phyloP scores from a whole-genome alignment of 768 basidiomycete genomes.

The Gloeophyllum trabeum region DNA sequence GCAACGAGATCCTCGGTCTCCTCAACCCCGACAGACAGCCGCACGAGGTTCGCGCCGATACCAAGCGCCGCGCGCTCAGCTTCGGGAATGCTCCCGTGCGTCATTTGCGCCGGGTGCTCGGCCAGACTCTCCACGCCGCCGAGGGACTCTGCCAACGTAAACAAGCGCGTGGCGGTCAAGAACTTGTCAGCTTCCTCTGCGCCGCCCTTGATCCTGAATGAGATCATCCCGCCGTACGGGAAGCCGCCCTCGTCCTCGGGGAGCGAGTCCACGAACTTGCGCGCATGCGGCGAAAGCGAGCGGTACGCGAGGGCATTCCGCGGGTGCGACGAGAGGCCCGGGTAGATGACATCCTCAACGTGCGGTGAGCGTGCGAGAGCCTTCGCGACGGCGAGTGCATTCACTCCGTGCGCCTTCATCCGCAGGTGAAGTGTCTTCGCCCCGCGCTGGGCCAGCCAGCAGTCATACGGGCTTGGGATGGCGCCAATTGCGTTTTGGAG shows the following conservation, averaged over 20 bases:
- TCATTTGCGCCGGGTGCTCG: slow-evolving; percentile 84
- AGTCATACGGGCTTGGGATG: slow-evolving; percentile 78
- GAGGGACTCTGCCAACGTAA: slow-evolving; percentile 78
- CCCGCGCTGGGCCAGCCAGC: slow-evolving; percentile 83
- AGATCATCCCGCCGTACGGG: slow-evolving; percentile 88
- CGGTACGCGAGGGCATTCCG: slow-evolving; percentile 53
- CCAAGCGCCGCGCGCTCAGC: slow-evolving; percentile 60
- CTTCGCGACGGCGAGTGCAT: slow-evolving; percentile 67
- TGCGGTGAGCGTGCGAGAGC: slow-evolving; percentile 40
- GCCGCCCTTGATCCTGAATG: slow-evolving; percentile 50
- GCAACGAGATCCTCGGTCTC: slow-evolving; percentile 72
- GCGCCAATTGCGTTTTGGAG: slow-evolving; percentile 86
- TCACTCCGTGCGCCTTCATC: slow-evolving; percentile 78
- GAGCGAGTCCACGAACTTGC: slow-evolving; percentile 41
- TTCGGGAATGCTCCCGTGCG: slow-evolving; percentile 68
- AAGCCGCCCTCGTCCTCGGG: slow-evolving; percentile 39
- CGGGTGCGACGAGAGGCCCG: slow-evolving; percentile 61
- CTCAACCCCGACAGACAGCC: slow-evolving; percentile 84
- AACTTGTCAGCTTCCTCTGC: slow-evolving; percentile 50
- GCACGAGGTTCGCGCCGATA: slow-evolving; percentile 65
- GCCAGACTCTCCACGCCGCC: slow-evolving; percentile 91
- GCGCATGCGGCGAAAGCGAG: slow-evolving; percentile 59
- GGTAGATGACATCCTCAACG: slow-evolving; percentile 82
- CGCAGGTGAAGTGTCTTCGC: slow-evolving; percentile 86
- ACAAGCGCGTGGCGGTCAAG: slow-evolving; percentile 51